phyloP scores from a whole-genome alignment of 495 filamentous ascomycete species.

The Bryoglossum gracile region DNA sequence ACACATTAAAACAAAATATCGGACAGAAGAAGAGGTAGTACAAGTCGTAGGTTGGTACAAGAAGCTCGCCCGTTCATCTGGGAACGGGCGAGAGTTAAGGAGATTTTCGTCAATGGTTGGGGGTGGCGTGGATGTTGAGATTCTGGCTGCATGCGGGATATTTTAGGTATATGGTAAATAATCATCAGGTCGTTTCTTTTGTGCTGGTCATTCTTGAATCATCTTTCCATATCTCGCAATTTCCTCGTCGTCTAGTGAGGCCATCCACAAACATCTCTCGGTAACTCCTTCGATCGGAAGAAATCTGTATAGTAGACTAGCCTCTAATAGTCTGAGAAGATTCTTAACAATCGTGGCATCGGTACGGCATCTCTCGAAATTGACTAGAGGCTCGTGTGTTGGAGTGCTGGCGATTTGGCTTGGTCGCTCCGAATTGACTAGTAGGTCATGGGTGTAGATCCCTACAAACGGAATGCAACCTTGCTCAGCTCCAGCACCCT shows the following conservation, averaged over 20 bases:
- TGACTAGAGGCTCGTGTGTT: conserved; percentile 70
- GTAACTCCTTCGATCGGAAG: conserved; percentile 79
- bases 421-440: conserved; percentile 90
- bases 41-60: conserved; percentile 13
- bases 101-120: background rate
- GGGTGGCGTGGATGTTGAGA: background rate
- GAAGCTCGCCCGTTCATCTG: conserved; percentile 2
- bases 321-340: conserved; percentile 79
- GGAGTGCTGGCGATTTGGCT: conserved; percentile 57
- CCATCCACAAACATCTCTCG: conserved; percentile 93
- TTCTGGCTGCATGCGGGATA: background rate
- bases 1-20: conserved; percentile 11
- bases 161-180: background rate
- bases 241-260: conserved; percentile 76
- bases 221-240: conserved; percentile 42
- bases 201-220: conserved; percentile 20
- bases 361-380: conserved; percentile 90
- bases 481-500: conserved; percentile 57
- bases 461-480: conserved; percentile 97
- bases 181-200: background rate
- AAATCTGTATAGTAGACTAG: conserved; percentile 83
- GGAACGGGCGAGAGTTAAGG: conserved; percentile 2
- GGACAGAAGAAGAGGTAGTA: conserved; percentile 7
- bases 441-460: conserved; percentile 91
- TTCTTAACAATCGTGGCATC: conserved; percentile 91